phyloP scores from a whole-genome alignment of 2,329 filamentous ascomycete genomes.

The Penicillium sclerotiorum region DNA sequence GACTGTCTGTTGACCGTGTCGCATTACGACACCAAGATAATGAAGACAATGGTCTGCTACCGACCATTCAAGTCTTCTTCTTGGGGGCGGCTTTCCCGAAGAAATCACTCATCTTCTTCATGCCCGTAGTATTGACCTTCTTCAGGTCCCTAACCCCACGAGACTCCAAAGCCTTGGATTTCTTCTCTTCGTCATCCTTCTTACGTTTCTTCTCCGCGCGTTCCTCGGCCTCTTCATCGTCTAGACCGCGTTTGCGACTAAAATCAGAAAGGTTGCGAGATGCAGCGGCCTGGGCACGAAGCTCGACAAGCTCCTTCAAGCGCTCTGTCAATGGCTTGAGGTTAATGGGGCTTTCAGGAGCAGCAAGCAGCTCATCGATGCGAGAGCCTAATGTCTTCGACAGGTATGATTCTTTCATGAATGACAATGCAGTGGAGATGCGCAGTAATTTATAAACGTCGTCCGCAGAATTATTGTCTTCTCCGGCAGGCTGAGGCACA shows the following conservation, averaged over 20 bases:
- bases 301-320: conserved; percentile 63
- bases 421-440: conserved; percentile 53
- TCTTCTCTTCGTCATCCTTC: conserved; percentile 86
- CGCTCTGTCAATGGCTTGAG: conserved; percentile 74
- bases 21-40: not conserved
- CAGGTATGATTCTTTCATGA: conserved; percentile 55
- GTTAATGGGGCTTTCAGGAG: conserved; percentile 54
- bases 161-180: conserved; percentile 74
- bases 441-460: conserved; percentile 49
- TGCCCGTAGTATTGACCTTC: conserved; percentile 88
- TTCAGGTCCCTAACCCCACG: conserved; percentile 76
- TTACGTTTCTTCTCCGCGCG: conserved; percentile 79
- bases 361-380: conserved; percentile 43
- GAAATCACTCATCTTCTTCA: conserved; percentile 97
- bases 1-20: not conserved
- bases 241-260: conserved; percentile 43
- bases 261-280: conserved; percentile 60
- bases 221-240: conserved; percentile 50
- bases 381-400: conserved; percentile 39
- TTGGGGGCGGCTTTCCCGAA: conserved; percentile 67
- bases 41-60: not conserved
- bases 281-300: conserved; percentile 72
- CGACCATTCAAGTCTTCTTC: conserved; percentile 34
- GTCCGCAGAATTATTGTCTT: conserved; percentile 34
- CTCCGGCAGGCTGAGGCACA: conserved; percentile 37